Conservation (phyloP, 2,329 filamentous ascomycete genomes). For the Phoma sp. region DNA sequence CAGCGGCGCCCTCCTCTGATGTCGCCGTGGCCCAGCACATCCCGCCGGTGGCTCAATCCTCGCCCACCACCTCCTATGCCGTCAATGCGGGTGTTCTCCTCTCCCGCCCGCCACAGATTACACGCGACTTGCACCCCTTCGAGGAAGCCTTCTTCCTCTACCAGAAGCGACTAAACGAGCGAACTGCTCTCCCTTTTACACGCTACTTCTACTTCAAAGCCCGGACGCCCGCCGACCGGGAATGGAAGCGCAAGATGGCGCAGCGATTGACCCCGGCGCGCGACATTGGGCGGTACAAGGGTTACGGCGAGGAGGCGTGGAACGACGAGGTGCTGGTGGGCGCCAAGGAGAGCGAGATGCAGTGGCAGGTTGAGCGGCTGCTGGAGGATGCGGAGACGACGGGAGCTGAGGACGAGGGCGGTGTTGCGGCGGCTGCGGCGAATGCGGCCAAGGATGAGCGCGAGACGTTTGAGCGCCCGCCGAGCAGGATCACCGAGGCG, state of each 20-base stretch:
- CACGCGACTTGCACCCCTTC: slow-evolving; percentile 81
- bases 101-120: slow-evolving; percentile 86
- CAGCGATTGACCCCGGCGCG: slow-evolving; percentile 79
- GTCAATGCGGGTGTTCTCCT: slow-evolving; percentile 75
- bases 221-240: slow-evolving; percentile 80
- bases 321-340: slow-evolving; percentile 88
- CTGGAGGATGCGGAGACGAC: slow-evolving; percentile 75
- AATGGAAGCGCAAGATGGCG: slow-evolving; percentile 86
- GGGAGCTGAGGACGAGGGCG: slow-evolving; percentile 44
- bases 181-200: slow-evolving; percentile 83
- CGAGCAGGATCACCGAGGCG: slow-evolving; percentile 75
- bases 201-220: slow-evolving; percentile 95
- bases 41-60: slow-evolving; percentile 47
- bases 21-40: slow-evolving; percentile 37
- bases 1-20: slow-evolving; percentile 46
- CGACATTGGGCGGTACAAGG: slow-evolving; percentile 85
- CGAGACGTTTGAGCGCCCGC: slow-evolving; percentile 72
- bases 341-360: slow-evolving; percentile 68
- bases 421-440: slow-evolving; percentile 38
- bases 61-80: slow-evolving; percentile 52
- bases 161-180: slow-evolving; percentile 95
- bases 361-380: slow-evolving; percentile 70
- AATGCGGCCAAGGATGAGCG: slow-evolving; percentile 53
- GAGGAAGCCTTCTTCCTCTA: slow-evolving; percentile 96
- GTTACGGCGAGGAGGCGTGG: slow-evolving; percentile 77